These are phyloP conservation scores for Fusarium sambucinum DNA, from an alignment of 2,329 filamentous ascomycete genomes.

Conservation along the genomic window DNA sequence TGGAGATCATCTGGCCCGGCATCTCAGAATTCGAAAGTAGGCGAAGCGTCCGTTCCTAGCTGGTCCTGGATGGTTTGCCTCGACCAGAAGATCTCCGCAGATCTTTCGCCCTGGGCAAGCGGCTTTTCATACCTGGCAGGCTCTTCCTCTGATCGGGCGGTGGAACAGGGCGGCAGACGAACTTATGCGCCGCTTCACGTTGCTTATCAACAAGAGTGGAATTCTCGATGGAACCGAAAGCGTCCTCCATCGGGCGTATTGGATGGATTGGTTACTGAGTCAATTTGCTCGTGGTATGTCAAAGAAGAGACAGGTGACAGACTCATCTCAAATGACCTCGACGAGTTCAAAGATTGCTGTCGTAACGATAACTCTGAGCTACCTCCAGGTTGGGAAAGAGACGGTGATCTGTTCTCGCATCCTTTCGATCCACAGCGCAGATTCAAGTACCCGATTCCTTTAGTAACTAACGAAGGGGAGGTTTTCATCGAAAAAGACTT, in stretches of 20 bases:
- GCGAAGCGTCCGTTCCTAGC: background rate
- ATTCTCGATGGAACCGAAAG: background rate
- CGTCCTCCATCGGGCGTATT: background rate
- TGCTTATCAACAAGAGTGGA: background rate
- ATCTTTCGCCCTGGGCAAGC: background rate
- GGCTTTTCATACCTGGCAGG: background rate
- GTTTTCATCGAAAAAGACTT: background rate
- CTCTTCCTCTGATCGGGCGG: rapidly evolving
- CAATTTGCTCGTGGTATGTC: background rate
- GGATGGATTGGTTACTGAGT: background rate
- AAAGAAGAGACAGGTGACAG: background rate
- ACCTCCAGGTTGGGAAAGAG: background rate
- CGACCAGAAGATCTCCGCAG: background rate
- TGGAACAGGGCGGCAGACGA: background rate
- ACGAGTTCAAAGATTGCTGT: background rate
- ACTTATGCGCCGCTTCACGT: background rate
- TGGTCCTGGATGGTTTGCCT: conserved; percentile 1
- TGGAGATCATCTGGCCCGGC: background rate
- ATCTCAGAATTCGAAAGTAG: background rate
- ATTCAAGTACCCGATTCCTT: background rate
- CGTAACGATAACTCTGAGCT: background rate
- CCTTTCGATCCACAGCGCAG: background rate
- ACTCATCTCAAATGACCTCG: background rate
- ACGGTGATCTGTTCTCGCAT: background rate
- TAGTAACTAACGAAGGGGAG: background rate